phyloP scores from a whole-genome alignment of 202 grass and related monocot species.

The Zoysia matrella region DNA sequence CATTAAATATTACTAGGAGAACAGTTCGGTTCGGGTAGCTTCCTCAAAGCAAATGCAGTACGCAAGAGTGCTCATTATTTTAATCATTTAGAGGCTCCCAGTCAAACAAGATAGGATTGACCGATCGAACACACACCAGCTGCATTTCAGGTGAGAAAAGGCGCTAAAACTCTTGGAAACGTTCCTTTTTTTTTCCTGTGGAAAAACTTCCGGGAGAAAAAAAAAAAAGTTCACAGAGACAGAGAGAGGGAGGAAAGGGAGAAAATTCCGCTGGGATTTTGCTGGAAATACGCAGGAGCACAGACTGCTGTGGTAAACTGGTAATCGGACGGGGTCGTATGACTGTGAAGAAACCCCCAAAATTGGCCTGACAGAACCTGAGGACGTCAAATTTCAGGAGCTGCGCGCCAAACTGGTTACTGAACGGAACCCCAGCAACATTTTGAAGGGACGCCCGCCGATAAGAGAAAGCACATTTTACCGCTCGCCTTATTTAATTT shows the following conservation, averaged over 20 bases:
- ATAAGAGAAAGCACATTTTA: background rate
- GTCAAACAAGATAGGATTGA: constrained; percentile 21
- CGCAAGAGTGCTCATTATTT: background rate
- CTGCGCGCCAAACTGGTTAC: background rate
- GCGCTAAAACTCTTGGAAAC: background rate
- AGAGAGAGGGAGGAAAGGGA: background rate
- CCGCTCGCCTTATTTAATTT: no score
- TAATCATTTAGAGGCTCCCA: constrained; percentile 12
- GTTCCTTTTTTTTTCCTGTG: background rate
- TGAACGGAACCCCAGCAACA: background rate
- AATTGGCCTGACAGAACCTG: background rate
- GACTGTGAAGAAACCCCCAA: background rate
- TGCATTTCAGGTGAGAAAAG: background rate
- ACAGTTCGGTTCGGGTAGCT: constrained; percentile 20
- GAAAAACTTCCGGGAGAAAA: background rate
- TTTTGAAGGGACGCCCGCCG: background rate
- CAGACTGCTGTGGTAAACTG: no score
- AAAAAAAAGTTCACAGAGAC: background rate
- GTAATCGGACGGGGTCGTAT: background rate
- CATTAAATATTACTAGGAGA: background rate
- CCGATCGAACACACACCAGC: background rate
- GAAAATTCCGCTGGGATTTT: background rate
- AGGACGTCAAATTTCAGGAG: background rate
- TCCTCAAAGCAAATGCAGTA: constrained; percentile 10
- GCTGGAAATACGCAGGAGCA: background rate